Conservation (phyloP, 306 rosid species). For the Glycyrrhiza uralensis region DNA sequence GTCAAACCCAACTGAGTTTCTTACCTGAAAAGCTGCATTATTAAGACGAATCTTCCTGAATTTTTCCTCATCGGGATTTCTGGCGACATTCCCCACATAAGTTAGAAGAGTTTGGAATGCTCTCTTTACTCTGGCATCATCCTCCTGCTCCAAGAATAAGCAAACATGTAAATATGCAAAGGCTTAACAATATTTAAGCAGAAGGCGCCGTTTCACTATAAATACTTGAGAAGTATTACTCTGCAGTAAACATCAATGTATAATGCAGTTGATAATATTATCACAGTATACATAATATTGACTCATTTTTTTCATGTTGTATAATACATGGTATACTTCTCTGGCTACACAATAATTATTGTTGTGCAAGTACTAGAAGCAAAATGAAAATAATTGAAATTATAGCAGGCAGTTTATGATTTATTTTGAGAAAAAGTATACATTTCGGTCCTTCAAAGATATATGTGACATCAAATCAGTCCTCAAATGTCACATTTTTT, state of each 20-base stretch:
- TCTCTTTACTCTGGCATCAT: slow-evolving; percentile 59
- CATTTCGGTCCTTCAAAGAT: not conserved
- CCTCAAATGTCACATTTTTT: not conserved
- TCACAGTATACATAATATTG: not conserved
- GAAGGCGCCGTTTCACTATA: not conserved
- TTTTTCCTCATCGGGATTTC: slow-evolving; percentile 76
- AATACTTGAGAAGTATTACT: not conserved
- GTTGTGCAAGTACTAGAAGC: not conserved
- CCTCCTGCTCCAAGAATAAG: slow-evolving; percentile 52
- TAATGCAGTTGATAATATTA: not conserved
- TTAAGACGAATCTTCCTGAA: slow-evolving; percentile 74
- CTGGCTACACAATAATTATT: not conserved
- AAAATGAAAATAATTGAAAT: not conserved
- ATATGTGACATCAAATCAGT: not conserved
- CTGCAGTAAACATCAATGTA: not conserved
- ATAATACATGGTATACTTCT: not conserved
- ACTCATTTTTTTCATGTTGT: not conserved
- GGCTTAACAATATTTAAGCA: not conserved
- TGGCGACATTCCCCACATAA: slow-evolving; percentile 77
- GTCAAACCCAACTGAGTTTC: not conserved
- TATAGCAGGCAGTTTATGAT: not conserved
- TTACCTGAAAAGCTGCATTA: slow-evolving; percentile 75
- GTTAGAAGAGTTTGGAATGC: slow-evolving; percentile 77
- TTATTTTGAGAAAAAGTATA: not conserved
- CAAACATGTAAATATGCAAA: not conserved